phyloP scores from a whole-genome alignment of 1,284 basidiomycete genomes.

The Athelia psychrophila region DNA sequence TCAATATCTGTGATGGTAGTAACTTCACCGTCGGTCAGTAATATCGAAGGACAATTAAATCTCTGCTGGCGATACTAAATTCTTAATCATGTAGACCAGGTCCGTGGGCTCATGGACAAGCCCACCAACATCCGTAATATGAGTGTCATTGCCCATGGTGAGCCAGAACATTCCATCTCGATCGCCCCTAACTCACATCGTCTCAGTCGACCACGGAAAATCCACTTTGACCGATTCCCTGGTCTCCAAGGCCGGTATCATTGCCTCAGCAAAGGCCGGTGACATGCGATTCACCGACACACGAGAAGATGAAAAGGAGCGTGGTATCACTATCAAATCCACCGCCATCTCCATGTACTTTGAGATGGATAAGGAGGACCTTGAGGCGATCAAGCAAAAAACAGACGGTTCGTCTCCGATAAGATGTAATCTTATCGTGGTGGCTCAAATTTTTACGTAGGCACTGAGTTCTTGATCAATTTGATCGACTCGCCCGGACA shows the following conservation, averaged over 20 bases:
- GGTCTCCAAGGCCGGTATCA: constrained; percentile 99
- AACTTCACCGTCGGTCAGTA: constrained; percentile 85
- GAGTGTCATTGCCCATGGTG: constrained; percentile 66
- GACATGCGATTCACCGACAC: constrained; percentile 99
- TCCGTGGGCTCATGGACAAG: constrained; percentile 87
- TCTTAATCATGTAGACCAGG: constrained; percentile 65
- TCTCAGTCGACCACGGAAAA: constrained; percentile 97
- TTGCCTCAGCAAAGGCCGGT: constrained; percentile 93
- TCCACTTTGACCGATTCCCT: constrained; percentile 99
- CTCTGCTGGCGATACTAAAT: constrained; percentile 8
- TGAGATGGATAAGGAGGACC: constrained; percentile 89
- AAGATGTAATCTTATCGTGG: constrained; percentile 3
- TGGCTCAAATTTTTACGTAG: constrained; percentile 36
- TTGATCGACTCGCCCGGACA: constrained; percentile 99
- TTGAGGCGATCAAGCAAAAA: constrained; percentile 88
- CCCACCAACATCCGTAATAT: constrained; percentile 97
- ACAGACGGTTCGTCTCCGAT: constrained; percentile 64
- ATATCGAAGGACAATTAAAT: constrained; percentile 8
- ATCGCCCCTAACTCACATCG: constrained; percentile 15
- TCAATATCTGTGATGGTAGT: constrained; percentile 46
- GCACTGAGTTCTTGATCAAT: constrained; percentile 99
- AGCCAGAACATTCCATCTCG: constrained; percentile 5
- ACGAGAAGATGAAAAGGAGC: constrained; percentile 98
- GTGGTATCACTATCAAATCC: constrained; percentile 99
- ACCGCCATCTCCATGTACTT: constrained; percentile 99